Conservation (phyloP, 331 rosid genomes). For the Malus hybrid region DNA sequence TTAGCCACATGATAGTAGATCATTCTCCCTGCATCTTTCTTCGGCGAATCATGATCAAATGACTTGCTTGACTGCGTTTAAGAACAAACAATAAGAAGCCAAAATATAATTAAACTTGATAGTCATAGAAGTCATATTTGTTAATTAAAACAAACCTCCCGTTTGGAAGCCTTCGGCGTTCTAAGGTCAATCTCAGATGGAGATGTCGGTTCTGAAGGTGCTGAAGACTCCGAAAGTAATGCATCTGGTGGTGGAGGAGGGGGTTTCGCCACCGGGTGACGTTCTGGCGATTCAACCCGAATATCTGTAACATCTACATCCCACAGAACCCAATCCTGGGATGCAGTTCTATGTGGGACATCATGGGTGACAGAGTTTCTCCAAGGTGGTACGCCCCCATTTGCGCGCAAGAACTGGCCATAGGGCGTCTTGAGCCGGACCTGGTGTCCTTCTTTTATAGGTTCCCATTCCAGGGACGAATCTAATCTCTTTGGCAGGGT, state of each 20-base stretch:
- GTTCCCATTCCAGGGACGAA: slow-evolving; percentile 92
- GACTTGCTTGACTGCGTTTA: slow-evolving; percentile 11
- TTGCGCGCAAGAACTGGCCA: slow-evolving; percentile 68
- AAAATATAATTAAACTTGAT: background rate
- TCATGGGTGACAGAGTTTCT: slow-evolving; percentile 84
- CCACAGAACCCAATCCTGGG: slow-evolving; percentile 77
- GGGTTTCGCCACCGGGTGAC: background rate
- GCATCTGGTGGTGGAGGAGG: slow-evolving; percentile 21
- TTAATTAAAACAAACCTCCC: slow-evolving; percentile 30
- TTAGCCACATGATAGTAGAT: slow-evolving; percentile 60
- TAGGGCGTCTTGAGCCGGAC: slow-evolving; percentile 59
- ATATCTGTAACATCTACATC: slow-evolving; percentile 62
- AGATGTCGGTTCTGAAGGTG: slow-evolving; percentile 5
- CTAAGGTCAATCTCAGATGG: slow-evolving; percentile 29
- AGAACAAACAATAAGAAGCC: background rate
- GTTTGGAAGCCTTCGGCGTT: slow-evolving; percentile 10
- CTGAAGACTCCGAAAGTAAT: background rate
- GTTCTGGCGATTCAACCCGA: slow-evolving; percentile 10
- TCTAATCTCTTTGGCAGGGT: slow-evolving; percentile 48
- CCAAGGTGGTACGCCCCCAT: slow-evolving; percentile 86
- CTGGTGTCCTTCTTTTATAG: slow-evolving; percentile 60
- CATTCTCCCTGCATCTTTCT: slow-evolving; percentile 45
- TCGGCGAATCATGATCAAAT: slow-evolving; percentile 3
- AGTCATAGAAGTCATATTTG: background rate
- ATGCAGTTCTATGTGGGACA: slow-evolving; percentile 42